phyloP scores from a whole-genome alignment of 2,329 filamentous ascomycete species.

The Kalmusia sp. region DNA sequence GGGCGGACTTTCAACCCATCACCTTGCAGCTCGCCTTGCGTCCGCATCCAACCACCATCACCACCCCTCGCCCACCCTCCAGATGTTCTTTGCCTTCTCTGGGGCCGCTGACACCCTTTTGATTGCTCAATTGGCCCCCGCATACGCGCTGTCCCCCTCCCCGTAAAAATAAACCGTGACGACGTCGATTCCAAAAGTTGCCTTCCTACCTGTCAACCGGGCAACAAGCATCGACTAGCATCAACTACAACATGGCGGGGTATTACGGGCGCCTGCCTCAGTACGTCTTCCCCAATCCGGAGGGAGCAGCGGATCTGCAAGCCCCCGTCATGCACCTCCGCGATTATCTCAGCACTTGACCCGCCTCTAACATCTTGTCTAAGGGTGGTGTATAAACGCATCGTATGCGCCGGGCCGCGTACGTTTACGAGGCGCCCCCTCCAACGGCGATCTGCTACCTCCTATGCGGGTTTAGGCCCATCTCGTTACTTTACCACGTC shows the following conservation, averaged over 20 bases:
- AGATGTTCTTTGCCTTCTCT: not conserved
- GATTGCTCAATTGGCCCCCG: not conserved
- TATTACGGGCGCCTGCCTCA: conserved; percentile 22
- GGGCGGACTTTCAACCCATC: conserved; percentile 4
- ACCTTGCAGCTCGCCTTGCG: conserved; percentile 6
- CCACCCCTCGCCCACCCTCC: not conserved
- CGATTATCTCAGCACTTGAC: conserved; percentile 36
- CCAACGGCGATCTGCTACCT: not conserved
- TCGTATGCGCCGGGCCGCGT: conserved; percentile 19
- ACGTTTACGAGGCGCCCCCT: not conserved
- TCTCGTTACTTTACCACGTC: not conserved
- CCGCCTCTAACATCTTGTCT: conserved; percentile 26
- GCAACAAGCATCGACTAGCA: no score
- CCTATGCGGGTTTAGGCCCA: not conserved
- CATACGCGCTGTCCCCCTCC: not conserved
- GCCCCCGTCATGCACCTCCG: conserved; percentile 20
- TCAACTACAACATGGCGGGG: conserved; percentile 13
- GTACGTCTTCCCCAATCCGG: conserved; percentile 30
- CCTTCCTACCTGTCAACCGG: not conserved
- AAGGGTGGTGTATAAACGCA: conserved; percentile 16
- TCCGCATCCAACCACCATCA: not conserved
- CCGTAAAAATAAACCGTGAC: not conserved
- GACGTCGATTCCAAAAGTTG: no score
- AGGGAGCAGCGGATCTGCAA: conserved; percentile 23
- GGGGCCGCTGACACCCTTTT: not conserved